Conservation (phyloP, 257 asterid species). For the Scutellaria galericulata region DNA sequence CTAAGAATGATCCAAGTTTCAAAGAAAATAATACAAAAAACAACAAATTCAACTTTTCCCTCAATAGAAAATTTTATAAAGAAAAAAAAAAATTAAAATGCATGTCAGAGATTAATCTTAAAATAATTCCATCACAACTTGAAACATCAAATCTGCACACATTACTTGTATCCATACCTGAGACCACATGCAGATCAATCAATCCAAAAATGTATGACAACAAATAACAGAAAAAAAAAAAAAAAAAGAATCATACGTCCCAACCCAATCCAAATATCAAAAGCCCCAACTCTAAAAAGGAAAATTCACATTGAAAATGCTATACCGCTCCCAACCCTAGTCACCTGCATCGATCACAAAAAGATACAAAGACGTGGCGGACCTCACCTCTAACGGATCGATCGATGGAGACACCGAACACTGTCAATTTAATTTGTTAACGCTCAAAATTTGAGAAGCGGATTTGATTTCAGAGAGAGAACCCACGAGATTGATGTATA, state of each 20-base stretch:
- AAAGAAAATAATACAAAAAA: not conserved
- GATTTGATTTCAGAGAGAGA: constrained; percentile 38
- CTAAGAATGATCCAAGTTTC: constrained; percentile 18
- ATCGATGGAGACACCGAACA: constrained; percentile 32
- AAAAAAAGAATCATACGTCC: not conserved
- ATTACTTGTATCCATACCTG: constrained; percentile 7
- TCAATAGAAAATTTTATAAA: not conserved
- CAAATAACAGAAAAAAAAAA: not conserved
- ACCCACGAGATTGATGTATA: constrained; percentile 27
- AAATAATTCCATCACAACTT: constrained; percentile 22
- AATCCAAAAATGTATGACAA: constrained; percentile 25
- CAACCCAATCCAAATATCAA: constrained; percentile 25
- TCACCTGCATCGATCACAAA: constrained; percentile 38
- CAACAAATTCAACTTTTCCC: constrained; percentile 21
- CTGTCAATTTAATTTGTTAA: constrained; percentile 36
- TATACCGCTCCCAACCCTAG: constrained; percentile 40
- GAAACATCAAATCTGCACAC: constrained; percentile 29
- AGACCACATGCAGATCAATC: constrained; percentile 34
- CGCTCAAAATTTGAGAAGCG: constrained; percentile 30
- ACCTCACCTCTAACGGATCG: constrained; percentile 53
- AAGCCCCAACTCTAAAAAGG: constrained; percentile 13
- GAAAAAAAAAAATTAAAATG: not conserved
- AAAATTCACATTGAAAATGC: constrained; percentile 17
- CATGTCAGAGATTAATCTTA: constrained; percentile 2
- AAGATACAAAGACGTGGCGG: constrained; percentile 31